Evolutionary conservation across 163 green algal species (phyloP), one percentile per base, ranked within the genome.

Genomic region (Coccomyxa subellipsoidea): DNA sequence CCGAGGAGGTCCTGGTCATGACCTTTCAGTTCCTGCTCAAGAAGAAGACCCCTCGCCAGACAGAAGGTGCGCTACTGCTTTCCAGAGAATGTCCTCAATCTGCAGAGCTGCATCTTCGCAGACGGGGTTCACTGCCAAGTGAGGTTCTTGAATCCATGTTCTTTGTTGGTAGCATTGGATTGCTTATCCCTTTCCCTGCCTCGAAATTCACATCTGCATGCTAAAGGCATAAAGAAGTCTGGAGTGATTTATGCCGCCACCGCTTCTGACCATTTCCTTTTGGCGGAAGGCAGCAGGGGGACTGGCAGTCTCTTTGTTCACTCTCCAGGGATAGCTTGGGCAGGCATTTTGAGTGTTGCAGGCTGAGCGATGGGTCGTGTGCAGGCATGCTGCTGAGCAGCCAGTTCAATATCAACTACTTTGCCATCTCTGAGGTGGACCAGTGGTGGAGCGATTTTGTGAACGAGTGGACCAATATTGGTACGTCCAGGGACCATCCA

Each of bases 361-460:
- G n/a, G n/a, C n/a, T n/a, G n/a, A n/a, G n/a, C n/a, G n/a, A n/a
- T n/a, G n/a, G n/a, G n/a, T n/a, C n/a, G n/a, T 35, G 38, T 75
- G 82, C 87, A 90, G 87, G 92, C 77, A 85, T 96, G n/a, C 83
- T 96, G 80, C 69, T 90, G 29, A 92, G 84, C 78, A 89, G 77
- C 77, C 85, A 96, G 76, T 97, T 97, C 82, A 90, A 93, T 0
- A 88, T 93, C 81, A 97, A 97, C 88, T 97, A 97, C 88, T 97
- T 97, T 80, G 88, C 87, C 34, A 80, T 97, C 18, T 87, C 87
- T 10, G 89, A 92, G 54, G 75, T 96, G 54, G 90, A 97, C 82
- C 93, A 97, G 85, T 90, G 82, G 80, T 97, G 90, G 71, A 36
- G 69, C 35, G 89, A 93, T 34, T 95, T 96, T 77, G 77, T 70